A percentile compares a stretch with the other conserved stretches of the same genome.
Evolutionary conservation across 768 basidiomycete genomes (phyloP).

Genomic region (Naematelia encephala): DNA sequence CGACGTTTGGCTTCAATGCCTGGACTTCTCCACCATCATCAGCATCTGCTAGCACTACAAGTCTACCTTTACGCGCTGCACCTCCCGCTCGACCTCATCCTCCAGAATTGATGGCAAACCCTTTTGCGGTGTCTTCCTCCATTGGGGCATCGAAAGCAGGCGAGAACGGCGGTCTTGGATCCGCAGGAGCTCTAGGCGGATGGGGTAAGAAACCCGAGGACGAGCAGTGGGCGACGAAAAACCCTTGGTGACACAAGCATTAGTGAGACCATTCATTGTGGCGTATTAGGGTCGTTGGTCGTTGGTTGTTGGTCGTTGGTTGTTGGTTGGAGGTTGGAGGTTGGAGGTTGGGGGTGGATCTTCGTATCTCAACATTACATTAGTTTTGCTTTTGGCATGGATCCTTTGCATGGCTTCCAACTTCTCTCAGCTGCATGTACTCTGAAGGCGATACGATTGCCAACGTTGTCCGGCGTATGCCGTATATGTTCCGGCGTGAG

Average conservation of each 20-base stretch:
- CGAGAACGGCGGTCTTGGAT: background rate
- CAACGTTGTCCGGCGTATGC: too few relatives aligned
- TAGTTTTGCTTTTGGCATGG: background rate
- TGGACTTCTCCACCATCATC: constrained; percentile 16
- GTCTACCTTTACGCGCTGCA: constrained; percentile 29
- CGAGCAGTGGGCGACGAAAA: constrained; percentile 38
- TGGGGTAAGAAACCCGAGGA: constrained; percentile 21
- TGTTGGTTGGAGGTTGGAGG: too few relatives aligned
- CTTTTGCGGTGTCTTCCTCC: constrained; percentile 21
- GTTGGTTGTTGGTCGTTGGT: too few relatives aligned
- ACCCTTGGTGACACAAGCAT: constrained; percentile 35
- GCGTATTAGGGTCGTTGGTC: too few relatives aligned
- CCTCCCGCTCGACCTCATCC: constrained; percentile 46
- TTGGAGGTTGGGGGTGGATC: background rate
- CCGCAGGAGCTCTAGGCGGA: constrained; percentile 4
- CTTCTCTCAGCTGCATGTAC: too few relatives aligned
- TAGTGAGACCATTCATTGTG: too few relatives aligned
- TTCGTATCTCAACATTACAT: background rate
- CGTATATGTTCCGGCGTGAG: too few relatives aligned
- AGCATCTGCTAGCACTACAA: background rate
- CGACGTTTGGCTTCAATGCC: constrained; percentile 14
- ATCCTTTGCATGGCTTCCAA: background rate
- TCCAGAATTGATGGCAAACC: constrained; percentile 34
- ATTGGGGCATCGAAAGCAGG: constrained; percentile 8
- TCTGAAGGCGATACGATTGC: too few relatives aligned